Percentiles rank a stretch among this genome's conserved stretches.
phyloP scores from a whole-genome alignment of 345 rosid species.

The Moricandia moricandioides region DNA sequence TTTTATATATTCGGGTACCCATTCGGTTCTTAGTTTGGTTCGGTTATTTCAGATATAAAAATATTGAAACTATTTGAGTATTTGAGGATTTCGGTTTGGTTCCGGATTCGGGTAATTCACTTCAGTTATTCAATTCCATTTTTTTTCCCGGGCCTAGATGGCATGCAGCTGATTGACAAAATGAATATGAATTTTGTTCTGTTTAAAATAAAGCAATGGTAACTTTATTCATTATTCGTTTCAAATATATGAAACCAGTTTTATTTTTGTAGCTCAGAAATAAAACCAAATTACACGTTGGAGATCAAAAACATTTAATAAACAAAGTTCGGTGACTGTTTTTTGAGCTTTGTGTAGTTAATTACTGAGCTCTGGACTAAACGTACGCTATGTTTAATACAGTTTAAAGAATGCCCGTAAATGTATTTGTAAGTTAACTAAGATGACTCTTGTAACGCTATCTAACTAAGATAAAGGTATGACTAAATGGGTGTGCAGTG shows the following conservation, averaged over 20 bases:
- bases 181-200: background rate
- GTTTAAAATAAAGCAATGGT: background rate
- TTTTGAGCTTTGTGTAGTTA: background rate
- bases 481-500: slow-evolving; percentile 67
- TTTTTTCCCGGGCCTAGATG: too few relatives aligned
- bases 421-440: background rate
- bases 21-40: too few relatives aligned
- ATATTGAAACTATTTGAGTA: too few relatives aligned
- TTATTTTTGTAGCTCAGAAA: background rate
- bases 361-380: background rate
- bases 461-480: slow-evolving; percentile 67
- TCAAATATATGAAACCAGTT: background rate
- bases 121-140: too few relatives aligned
- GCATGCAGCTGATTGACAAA: background rate
- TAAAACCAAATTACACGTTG: background rate
- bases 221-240: background rate
- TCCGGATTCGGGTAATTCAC: too few relatives aligned
- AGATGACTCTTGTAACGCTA: slow-evolving; percentile 45
- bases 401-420: slow-evolving; percentile 30
- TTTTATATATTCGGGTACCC: too few relatives aligned
- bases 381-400: background rate
- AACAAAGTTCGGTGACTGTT: background rate
- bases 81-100: too few relatives aligned
- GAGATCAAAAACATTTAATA: background rate
- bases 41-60: too few relatives aligned